These are phyloP conservation scores for Boletus insuetus DNA, from an alignment of 768 basidiomycete species.

Conservation along the genomic window DNA sequence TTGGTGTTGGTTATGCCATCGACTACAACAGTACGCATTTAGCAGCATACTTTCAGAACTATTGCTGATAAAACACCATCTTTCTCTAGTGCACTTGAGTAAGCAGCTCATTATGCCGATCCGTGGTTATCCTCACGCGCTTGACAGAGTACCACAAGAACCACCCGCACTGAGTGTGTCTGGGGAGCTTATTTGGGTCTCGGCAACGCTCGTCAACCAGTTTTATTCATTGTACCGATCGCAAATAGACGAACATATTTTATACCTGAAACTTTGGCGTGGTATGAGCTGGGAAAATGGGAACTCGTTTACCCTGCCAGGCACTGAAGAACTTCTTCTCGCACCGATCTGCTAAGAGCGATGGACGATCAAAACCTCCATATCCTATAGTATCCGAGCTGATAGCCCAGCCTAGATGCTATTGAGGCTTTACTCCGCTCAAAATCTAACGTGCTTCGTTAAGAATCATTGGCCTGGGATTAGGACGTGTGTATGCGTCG, in stretches of 20 bases:
- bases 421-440: background rate
- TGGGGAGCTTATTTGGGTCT: background rate
- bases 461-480: background rate
- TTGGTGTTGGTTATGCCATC: slow-evolving; percentile 65
- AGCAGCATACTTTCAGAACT: background rate
- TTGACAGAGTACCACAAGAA: slow-evolving; percentile 85
- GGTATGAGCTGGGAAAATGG: background rate
- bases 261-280: slow-evolving; percentile 7
- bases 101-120: slow-evolving; percentile 31
- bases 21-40: slow-evolving; percentile 82
- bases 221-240: slow-evolving; percentile 19
- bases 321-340: background rate
- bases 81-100: slow-evolving; percentile 76
- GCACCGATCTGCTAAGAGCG: background rate
- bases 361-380: background rate
- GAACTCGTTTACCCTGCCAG: background rate
- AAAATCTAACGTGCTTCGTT: background rate
- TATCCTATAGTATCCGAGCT: background rate
- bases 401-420: background rate
- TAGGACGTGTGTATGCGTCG: background rate
- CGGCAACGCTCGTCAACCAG: slow-evolving; percentile 5
- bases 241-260: slow-evolving; percentile 27
- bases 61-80: slow-evolving; percentile 8
- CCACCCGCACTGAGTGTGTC: slow-evolving; percentile 62
- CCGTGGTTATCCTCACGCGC: slow-evolving; percentile 21